Conservation (phyloP, 805 yeast genomes). For the Jamesozyma spencerorum region DNA sequence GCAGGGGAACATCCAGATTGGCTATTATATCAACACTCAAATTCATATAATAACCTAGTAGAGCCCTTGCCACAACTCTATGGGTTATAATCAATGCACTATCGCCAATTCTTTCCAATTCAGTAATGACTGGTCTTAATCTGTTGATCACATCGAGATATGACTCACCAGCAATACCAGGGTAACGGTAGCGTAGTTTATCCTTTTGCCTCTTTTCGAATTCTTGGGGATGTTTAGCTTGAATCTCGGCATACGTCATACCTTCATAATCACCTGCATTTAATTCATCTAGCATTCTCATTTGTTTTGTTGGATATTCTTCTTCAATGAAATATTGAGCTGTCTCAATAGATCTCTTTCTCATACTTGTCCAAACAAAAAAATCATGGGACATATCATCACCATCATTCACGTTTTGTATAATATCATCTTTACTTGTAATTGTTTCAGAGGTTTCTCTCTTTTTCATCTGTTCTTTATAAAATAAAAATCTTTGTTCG, state of each 20-base stretch:
- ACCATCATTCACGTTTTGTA: constrained; percentile 25
- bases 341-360: constrained; percentile 68
- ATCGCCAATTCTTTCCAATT: constrained; percentile 83
- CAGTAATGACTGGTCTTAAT: constrained; percentile 81
- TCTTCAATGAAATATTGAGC: constrained; percentile 68
- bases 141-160: constrained; percentile 89
- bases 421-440: constrained; percentile 24
- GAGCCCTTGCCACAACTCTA: constrained; percentile 80
- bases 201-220: constrained; percentile 65
- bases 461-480: constrained; percentile 42
- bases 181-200: constrained; percentile 81
- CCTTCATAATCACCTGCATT: constrained; percentile 93
- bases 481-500: constrained; percentile 59
- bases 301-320: constrained; percentile 67
- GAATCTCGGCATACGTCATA: constrained; percentile 83
- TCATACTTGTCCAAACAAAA: constrained; percentile 90
- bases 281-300: constrained; percentile 87
- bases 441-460: constrained; percentile 16
- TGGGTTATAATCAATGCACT: constrained; percentile 79
- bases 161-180: constrained; percentile 96
- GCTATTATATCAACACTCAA: constrained; percentile 72
- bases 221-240: constrained; percentile 62
- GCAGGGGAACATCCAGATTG: constrained; percentile 86
- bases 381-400: constrained; percentile 42
- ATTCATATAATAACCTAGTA: constrained; percentile 83